Base-by-base conservation (phyloP, 2,329 filamentous ascomycete genomes). In the Fusarium transvaalense region DNA sequence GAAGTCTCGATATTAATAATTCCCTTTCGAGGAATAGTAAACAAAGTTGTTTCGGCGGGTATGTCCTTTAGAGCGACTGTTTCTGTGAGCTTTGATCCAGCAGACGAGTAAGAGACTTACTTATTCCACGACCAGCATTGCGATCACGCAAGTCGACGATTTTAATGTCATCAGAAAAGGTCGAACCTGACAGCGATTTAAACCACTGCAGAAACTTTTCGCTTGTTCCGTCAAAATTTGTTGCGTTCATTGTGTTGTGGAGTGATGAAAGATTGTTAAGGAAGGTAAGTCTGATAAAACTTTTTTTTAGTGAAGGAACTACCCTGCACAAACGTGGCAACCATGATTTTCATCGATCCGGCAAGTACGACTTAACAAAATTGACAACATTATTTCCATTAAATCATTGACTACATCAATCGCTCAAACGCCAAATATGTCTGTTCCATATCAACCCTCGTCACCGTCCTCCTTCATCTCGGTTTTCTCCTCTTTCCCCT, bases 1-100 rank as follows among this genome's bases (percentile, higher is more conserved):
- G 93, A 96, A 39, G 91, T 97, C 75, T 91, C 85, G 23, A 87
- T 83, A 71, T 87, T 92, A 75, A 97, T 87, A 66, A 97, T 89
- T 50, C 86, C 82, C 46, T 83, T 80, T 64, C 92, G 88, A 4
- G 93, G 93, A 64, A 97, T 92, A 46, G 88, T 90, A 82, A 97
- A 97, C 42, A 97, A 85, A 47, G 91, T 86, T 58, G 93, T 92
- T 64, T 94, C 92, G 71, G 91, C 86, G 19, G 84, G 80, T 55
- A 97, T 92, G 66, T 93, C 87, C 60, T 85, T 77, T 23, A 81
- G 85, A 27, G 93, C 92, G 72, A 97, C 92, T 95, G 91, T 10
- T 93, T 23, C 19, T 32, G 58, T 75, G 31, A 76, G 58, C 3
- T 10, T 32, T 53, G 19, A 8, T 19, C 2, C 2, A 47, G 4